phyloP scores from a whole-genome alignment of 78 protist genomes.

The Mastigamoeba balamuthi region DNA sequence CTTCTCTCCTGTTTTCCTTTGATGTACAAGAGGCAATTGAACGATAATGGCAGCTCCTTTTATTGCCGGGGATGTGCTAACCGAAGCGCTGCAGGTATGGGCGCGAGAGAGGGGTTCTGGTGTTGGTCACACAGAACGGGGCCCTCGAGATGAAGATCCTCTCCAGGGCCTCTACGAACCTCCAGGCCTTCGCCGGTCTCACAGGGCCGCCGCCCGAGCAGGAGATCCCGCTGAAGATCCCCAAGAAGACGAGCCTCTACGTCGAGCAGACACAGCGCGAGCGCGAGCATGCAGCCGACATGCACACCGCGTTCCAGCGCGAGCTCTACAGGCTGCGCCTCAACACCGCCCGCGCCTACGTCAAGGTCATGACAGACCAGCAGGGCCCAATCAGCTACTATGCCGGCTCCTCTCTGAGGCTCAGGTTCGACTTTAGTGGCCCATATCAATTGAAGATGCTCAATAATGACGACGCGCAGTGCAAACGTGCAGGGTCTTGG shows the following conservation, averaged over 20 bases:
- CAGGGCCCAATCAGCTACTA: slow-evolving; percentile 11
- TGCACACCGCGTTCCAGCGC: slow-evolving; percentile 56
- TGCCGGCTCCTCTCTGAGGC: neutral
- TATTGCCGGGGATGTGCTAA: too few relatives aligned
- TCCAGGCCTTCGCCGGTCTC: neutral
- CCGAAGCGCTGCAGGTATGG: slow-evolving; percentile 8
- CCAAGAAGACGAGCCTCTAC: slow-evolving; percentile 52
- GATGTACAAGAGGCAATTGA: too few relatives aligned
- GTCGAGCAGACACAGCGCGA: slow-evolving; percentile 67
- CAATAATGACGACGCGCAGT: neutral
- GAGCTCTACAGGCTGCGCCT: slow-evolving; percentile 57
- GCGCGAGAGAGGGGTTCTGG: slow-evolving; percentile 31
- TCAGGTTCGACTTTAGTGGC: neutral
- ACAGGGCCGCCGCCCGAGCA: slow-evolving; percentile 48
- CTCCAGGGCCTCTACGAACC: neutral
- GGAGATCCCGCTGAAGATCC: slow-evolving; percentile 39
- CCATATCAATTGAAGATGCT: too few relatives aligned
- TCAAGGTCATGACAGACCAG: slow-evolving; percentile 40
- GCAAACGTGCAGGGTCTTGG: slow-evolving; percentile 33
- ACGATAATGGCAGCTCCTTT: too few relatives aligned
- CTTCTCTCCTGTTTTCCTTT: neutral
- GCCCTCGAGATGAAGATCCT: slow-evolving; percentile 25
- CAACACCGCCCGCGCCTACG: slow-evolving; percentile 57
- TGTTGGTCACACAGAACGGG: slow-evolving; percentile 3
- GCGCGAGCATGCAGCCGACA: slow-evolving; percentile 24